A percentile compares a stretch with the other conserved stretches of the same genome.
Conservation (phyloP, 2,329 filamentous ascomycete species). For the Tolypocladium ovalisporum region DNA sequence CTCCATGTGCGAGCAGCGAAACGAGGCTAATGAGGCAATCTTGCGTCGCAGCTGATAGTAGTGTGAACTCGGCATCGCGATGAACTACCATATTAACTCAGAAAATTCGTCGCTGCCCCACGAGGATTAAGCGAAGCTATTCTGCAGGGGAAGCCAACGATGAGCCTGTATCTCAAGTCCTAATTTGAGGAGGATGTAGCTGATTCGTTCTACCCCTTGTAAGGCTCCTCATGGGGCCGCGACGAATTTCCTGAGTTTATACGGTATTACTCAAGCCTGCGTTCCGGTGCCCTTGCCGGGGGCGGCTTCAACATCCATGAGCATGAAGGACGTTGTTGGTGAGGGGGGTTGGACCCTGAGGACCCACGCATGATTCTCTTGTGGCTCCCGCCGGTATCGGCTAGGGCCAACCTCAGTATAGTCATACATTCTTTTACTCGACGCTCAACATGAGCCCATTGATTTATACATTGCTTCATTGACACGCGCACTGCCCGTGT, state of each 20-base stretch:
- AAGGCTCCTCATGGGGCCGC: no score
- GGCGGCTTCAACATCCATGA: not conserved
- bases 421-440: conserved; percentile 1
- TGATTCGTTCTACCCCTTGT: no score
- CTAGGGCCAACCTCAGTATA: conserved; percentile 1
- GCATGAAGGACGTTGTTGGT: not conserved
- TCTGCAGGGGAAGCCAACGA: no score
- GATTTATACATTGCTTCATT: not conserved
- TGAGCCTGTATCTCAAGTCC: no score
- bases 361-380: not conserved
- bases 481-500: not conserved
- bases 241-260: no score
- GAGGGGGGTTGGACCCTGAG: not conserved
- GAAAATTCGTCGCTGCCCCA: no score
- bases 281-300: not conserved
- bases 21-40: not conserved
- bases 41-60: conserved; percentile 3
- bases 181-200: no score
- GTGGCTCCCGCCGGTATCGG: conserved; percentile 2
- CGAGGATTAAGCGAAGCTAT: no score
- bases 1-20: not conserved
- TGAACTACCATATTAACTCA: not conserved
- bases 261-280: not conserved
- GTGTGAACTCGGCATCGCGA: conserved; percentile 1
- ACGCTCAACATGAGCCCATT: not conserved